These are phyloP conservation scores for Drechslerella coelobrocha DNA, from an alignment of 2,329 filamentous ascomycete genomes.

Conservation along the genomic window DNA sequence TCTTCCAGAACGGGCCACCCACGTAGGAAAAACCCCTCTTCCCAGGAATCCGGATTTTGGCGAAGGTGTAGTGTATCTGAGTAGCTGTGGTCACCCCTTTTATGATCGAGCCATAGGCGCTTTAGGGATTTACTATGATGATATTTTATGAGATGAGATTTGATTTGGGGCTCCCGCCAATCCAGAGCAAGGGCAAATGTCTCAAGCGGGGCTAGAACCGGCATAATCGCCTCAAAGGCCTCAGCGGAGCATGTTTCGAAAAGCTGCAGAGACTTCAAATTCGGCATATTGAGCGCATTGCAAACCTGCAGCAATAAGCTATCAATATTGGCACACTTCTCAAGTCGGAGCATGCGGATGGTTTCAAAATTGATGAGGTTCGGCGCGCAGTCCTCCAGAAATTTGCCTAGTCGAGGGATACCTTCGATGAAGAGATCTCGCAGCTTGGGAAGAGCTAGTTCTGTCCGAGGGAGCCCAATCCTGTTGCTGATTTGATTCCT, in stretches of 20 bases:
- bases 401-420: conserved; percentile 9
- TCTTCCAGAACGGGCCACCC: conserved; percentile 33
- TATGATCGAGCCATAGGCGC: conserved; percentile 24
- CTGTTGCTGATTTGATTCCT: background rate
- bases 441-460: conserved; percentile 1
- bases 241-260: conserved; percentile 3
- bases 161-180: background rate
- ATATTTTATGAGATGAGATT: conserved; percentile 12
- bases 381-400: conserved; percentile 27
- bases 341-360: conserved; percentile 24
- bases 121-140: conserved; percentile 11
- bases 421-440: conserved; percentile 25
- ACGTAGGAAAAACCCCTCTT: conserved; percentile 7
- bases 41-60: background rate
- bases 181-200: conserved; percentile 4
- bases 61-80: conserved; percentile 4
- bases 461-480: conserved; percentile 10
- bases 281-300: conserved; percentile 9
- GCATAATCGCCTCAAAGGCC: conserved; percentile 4
- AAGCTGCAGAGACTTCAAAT: conserved; percentile 22
- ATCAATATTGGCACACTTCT: conserved; percentile 1
- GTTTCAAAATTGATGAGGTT: conserved; percentile 12
- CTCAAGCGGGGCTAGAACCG: conserved; percentile 8
- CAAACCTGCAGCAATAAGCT: background rate
- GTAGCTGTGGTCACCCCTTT: background rate